A percentile compares a stretch with the other conserved stretches of the same genome.
These are phyloP conservation scores for Sphenostylis stenocarpa DNA, from an alignment of 306 rosid species.

Conservation along the genomic window DNA sequence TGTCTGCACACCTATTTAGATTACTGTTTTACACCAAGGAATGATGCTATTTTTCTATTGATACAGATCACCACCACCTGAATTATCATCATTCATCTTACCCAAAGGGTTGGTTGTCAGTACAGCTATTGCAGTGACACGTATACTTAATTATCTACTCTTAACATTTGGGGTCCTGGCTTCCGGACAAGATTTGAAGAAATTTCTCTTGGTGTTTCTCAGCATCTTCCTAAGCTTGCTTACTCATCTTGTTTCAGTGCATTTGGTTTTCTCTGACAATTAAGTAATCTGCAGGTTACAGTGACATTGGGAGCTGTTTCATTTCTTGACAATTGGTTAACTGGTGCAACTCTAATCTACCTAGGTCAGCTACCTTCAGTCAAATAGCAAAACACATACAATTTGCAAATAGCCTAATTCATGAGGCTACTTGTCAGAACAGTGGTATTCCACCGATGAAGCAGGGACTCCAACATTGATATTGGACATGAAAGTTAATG, in stretches of 20 bases:
- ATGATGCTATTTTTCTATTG: slow-evolving; percentile 3
- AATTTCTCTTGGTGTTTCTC: slow-evolving; percentile 48
- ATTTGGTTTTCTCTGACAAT: slow-evolving; percentile 31
- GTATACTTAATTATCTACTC: slow-evolving; percentile 31
- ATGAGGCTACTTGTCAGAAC: neutral
- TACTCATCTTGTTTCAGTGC: slow-evolving; percentile 1
- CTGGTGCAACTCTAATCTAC: slow-evolving; percentile 48
- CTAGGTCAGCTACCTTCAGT: slow-evolving; percentile 41
- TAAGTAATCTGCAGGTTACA: slow-evolving; percentile 48
- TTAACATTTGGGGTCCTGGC: slow-evolving; percentile 41
- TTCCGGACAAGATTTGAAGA: slow-evolving; percentile 44
- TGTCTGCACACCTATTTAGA: neutral
- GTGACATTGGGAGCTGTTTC: slow-evolving; percentile 47
- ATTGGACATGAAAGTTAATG: neutral
- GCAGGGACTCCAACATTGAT: neutral
- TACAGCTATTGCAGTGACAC: slow-evolving; percentile 41
- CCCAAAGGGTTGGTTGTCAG: slow-evolving; percentile 39
- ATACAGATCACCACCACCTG: slow-evolving; percentile 50
- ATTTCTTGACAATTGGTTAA: slow-evolving; percentile 37
- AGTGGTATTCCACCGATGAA: slow-evolving; percentile 8
- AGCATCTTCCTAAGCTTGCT: slow-evolving; percentile 21
- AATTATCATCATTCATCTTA: slow-evolving; percentile 37
- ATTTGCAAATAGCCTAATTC: neutral
- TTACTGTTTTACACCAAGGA: slow-evolving; percentile 4
- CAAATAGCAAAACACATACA: neutral